These are phyloP conservation scores for Talaromyces amestolkiae DNA, from an alignment of 2,329 filamentous ascomycete genomes.

Conservation along the genomic window DNA sequence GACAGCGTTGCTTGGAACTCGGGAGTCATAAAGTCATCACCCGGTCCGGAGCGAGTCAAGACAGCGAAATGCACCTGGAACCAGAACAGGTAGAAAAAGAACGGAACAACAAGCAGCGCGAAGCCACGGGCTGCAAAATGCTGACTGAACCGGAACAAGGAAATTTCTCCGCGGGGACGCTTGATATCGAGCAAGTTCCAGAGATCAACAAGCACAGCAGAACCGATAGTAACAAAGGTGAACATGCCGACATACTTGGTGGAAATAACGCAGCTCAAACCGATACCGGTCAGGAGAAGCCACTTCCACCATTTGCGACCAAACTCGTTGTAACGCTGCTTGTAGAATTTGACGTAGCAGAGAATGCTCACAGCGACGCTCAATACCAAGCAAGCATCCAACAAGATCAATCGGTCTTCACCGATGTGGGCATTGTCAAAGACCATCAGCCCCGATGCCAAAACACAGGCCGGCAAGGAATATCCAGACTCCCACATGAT, in stretches of 20 bases:
- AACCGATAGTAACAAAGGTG: conserved; percentile 94
- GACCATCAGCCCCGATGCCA: conserved; percentile 81
- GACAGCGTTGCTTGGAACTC: conserved; percentile 96
- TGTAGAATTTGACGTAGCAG: conserved; percentile 97
- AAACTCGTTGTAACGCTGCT: conserved; percentile 84
- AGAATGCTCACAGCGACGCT: conserved; percentile 95
- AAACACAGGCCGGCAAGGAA: conserved; percentile 84
- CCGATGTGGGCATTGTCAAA: conserved; percentile 98
- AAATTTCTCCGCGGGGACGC: conserved; percentile 75
- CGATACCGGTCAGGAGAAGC: conserved; percentile 91
- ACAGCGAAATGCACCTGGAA: conserved; percentile 99
- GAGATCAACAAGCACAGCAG: conserved; percentile 87
- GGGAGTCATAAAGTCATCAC: conserved; percentile 98
- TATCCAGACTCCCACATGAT: conserved; percentile 99
- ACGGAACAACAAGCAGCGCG: conserved; percentile 83
- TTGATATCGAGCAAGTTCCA: conserved; percentile 94
- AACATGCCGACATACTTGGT: conserved; percentile 97
- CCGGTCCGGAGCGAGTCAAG: conserved; percentile 81
- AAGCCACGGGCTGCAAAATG: conserved; percentile 87
- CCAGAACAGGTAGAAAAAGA: conserved; percentile 99
- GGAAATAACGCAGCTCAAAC: conserved; percentile 94
- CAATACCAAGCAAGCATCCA: conserved; percentile 90
- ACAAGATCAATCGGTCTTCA: conserved; percentile 89
- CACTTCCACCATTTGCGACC: conserved; percentile 99
- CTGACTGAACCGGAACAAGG: conserved; percentile 74